A percentile compares a stretch with the other conserved stretches of the same genome.
These are phyloP conservation scores for Hirschioporus abietinus DNA, from an alignment of 768 basidiomycete genomes.

Conservation along the genomic window DNA sequence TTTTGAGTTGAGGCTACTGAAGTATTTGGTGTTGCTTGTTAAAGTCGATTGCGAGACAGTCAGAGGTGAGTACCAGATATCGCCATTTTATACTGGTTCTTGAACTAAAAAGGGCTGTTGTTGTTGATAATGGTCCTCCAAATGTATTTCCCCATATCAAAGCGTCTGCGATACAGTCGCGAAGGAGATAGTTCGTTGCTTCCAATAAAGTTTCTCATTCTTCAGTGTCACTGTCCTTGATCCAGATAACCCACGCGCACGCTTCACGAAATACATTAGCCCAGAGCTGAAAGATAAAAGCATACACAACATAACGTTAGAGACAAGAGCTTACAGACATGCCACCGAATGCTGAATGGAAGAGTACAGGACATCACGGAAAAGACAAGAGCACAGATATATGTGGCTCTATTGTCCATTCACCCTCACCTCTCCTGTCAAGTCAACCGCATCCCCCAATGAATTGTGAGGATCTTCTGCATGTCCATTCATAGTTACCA, in stretches of 20 bases:
- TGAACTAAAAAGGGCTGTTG: too few species aligned
- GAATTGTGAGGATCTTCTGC: not conserved
- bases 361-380: not conserved
- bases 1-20: not conserved
- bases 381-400: not conserved
- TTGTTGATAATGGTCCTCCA: too few species aligned
- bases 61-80: not conserved
- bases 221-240: too few species aligned
- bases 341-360: not conserved
- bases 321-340: not conserved
- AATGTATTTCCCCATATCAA: too few species aligned
- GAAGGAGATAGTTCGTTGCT: too few species aligned
- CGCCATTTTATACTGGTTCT: too few species aligned
- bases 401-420: not conserved
- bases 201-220: too few species aligned
- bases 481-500: conserved; percentile 2
- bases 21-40: not conserved
- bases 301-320: not conserved
- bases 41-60: too few species aligned
- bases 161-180: too few species aligned
- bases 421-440: not conserved
- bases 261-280: too few species aligned
- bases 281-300: not conserved
- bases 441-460: not conserved
- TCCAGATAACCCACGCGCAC: too few species aligned